Conservation (phyloP, 306 rosid species). For the Prunus dulcis region DNA sequence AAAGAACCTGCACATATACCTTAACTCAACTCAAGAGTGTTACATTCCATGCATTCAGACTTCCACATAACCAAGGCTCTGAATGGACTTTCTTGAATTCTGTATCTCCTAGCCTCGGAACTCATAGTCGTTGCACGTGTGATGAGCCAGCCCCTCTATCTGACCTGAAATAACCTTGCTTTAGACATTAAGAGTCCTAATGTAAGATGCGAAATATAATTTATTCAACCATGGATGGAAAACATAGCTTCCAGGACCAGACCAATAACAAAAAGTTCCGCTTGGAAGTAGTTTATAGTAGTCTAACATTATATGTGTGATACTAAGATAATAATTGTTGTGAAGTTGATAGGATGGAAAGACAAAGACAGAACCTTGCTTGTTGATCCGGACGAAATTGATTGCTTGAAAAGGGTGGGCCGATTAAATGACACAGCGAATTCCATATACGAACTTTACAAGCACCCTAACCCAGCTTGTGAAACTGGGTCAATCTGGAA, state of each 20-base stretch:
- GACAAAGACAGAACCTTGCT: conserved; percentile 81
- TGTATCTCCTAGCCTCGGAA: neutral
- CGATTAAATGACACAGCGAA: conserved; percentile 64
- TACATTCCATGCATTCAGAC: neutral
- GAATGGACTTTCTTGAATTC: neutral
- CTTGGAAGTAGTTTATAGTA: neutral
- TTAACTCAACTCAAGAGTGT: neutral
- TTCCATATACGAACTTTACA: conserved; percentile 78
- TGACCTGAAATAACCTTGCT: conserved; percentile 3
- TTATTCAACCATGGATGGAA: neutral
- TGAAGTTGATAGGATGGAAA: conserved; percentile 92
- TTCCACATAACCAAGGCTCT: neutral
- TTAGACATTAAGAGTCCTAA: neutral
- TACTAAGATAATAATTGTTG: conserved; percentile 27
- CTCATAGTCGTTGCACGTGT: neutral
- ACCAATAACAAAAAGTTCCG: neutral
- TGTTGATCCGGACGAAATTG: conserved; percentile 91
- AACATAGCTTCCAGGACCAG: neutral
- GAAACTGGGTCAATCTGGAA: conserved; percentile 86
- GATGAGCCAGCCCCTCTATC: neutral
- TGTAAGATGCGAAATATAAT: neutral
- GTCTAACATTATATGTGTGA: neutral
- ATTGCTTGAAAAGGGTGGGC: conserved; percentile 70
- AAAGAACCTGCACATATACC: neutral
- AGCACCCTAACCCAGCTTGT: conserved; percentile 68